These are phyloP conservation scores for Pseudogymnoascus verrucosus DNA, from an alignment of 2,329 filamentous ascomycete genomes.

Conservation along the genomic window DNA sequence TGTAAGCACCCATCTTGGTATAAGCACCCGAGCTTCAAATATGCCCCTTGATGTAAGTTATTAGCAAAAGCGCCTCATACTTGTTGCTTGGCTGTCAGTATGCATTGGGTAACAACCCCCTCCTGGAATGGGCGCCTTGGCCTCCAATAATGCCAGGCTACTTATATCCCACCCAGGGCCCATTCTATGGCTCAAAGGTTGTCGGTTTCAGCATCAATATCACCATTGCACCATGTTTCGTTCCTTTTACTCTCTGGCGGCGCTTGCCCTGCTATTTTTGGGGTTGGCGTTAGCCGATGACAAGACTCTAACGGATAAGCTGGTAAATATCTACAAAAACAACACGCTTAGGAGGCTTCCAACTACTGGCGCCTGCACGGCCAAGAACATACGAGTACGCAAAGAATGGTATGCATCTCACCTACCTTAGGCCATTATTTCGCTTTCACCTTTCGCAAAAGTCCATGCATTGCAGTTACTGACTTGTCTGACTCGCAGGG, in stretches of 20 bases:
- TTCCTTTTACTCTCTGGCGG: background rate
- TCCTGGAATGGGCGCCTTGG: background rate
- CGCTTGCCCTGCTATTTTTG: background rate
- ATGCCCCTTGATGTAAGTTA: background rate
- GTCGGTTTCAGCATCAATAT: background rate
- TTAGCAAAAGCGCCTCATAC: background rate
- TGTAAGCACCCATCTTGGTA: background rate
- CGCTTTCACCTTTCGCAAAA: background rate
- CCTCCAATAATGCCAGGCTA: background rate
- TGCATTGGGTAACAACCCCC: background rate
- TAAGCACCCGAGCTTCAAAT: background rate
- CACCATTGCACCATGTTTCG: background rate
- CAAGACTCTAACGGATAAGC: background rate
- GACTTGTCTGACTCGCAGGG: background rate
- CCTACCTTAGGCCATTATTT: background rate
- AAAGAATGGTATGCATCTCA: conserved; percentile 14
- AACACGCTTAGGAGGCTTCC: background rate
- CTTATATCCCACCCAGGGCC: background rate
- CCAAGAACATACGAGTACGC: conserved; percentile 10
- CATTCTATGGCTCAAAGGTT: background rate
- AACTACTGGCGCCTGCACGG: conserved; percentile 6
- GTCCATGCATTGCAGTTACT: background rate
- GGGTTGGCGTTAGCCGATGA: background rate
- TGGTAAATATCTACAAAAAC: background rate
- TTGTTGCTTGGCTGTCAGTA: background rate